Percentiles rank a stretch among this genome's conserved stretches.
phyloP scores from a whole-genome alignment of 257 asterid genomes.

The Primulina eburnea region DNA sequence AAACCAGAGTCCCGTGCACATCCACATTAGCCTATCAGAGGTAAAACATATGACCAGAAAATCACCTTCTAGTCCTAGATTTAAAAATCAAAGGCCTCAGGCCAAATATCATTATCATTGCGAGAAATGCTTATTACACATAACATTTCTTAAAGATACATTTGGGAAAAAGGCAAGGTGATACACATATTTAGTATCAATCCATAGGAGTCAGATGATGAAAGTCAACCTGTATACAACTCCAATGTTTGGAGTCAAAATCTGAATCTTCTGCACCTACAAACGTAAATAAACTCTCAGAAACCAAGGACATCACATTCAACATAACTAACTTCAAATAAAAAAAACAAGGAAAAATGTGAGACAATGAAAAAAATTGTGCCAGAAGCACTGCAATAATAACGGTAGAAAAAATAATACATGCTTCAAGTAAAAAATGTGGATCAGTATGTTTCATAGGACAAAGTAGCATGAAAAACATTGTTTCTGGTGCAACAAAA shows the following conservation, averaged over 20 bases:
- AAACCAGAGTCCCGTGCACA: background rate
- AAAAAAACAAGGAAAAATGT: background rate
- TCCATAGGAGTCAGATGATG: background rate
- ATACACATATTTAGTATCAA: background rate
- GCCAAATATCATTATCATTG: background rate
- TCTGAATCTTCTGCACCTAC: constrained; percentile 97
- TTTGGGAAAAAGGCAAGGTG: background rate
- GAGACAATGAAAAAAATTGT: background rate
- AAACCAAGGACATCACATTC: background rate
- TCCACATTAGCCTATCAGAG: background rate
- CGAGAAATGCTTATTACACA: background rate
- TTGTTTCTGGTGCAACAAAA: background rate
- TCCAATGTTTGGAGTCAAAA: constrained; percentile 91
- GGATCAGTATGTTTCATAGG: background rate
- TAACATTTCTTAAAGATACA: too few relatives aligned
- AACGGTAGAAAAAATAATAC: background rate
- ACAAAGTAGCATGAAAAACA: background rate
- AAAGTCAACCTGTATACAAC: constrained; percentile 85
- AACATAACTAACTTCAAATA: constrained; percentile 2
- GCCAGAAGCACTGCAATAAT: background rate
- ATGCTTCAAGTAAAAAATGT: background rate
- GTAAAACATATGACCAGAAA: background rate
- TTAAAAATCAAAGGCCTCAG: background rate
- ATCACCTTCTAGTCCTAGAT: background rate
- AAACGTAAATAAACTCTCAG: constrained; percentile 14